Percentiles rank a stretch among this genome's conserved stretches.
Conservation (phyloP, 1,284 basidiomycete species). For the Xerocomus subilludens region DNA sequence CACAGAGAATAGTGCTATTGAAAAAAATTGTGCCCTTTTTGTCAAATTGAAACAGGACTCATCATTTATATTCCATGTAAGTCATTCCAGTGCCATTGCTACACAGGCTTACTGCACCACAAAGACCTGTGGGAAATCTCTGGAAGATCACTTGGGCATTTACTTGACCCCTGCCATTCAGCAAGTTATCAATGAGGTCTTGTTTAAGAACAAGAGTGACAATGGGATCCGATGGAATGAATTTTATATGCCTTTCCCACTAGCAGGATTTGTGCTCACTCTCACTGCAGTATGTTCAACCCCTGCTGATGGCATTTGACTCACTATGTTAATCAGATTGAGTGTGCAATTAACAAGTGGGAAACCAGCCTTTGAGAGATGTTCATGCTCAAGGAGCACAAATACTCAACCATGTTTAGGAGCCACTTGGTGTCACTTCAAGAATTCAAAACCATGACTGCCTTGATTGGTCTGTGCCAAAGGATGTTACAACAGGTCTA, state of each 20-base stretch:
- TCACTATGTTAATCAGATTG: constrained; percentile 1
- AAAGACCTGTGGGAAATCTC: neutral
- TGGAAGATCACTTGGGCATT: neutral
- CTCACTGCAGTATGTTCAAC: neutral
- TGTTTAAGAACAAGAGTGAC: constrained; percentile 3
- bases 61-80: neutral
- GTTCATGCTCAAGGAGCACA: neutral
- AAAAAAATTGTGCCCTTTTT: neutral
- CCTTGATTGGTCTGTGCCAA: neutral
- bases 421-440: constrained; percentile 1
- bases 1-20: neutral
- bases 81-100: neutral
- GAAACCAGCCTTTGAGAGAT: neutral
- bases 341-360: constrained; percentile 14
- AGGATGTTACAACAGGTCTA: neutral
- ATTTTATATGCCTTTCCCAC: neutral
- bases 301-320: too few species aligned
- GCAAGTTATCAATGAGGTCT: neutral
- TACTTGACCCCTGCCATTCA: neutral
- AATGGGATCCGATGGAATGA: neutral
- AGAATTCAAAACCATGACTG: neutral
- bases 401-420: neutral
- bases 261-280: neutral
- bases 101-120: too few species aligned
- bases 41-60: neutral